Base-by-base conservation (phyloP, 257 asterid species). In the Lavandula angustifolia region DNA sequence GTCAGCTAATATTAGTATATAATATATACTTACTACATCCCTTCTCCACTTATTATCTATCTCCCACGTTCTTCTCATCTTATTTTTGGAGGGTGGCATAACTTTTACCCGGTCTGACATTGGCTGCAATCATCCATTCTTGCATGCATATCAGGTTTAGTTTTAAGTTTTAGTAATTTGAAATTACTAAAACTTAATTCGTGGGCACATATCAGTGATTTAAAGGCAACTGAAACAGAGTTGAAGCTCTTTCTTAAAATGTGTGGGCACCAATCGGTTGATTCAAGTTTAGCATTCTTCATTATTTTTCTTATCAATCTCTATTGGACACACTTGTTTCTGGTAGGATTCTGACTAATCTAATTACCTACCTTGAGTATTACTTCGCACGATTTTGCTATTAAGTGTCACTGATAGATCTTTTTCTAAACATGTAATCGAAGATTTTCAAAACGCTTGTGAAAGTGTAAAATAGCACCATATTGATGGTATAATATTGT, bases 181-280 rank as follows among this genome's bases (percentile, higher is more conserved):
- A 11, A 53, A 22, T 49, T 65, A 51, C 7, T 31, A 22, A 42
- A 44, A 57, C 62, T 51, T 62, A 56, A 49, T 75, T 70, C 71
- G 38, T 72, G 67, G 75, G 76, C 64, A 62, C 88, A 94, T 98
- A 84, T 88, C 60, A 78, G 75, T 69, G 91, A 87, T 73, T 80
- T 94, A 74, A 83, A 88, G 78, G 70, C 51, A 68, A 76, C 82
- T 62, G 88, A 83, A 60, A 49, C 40, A 55, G 95, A 88, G 62
- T 70, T 90, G 79, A 84, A 82, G 76, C 95, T 86, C 65, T 73
- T 90, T 75, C 70, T 82, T 78, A 92, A 81, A 55, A 86, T 84
- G 95, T 84, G 77, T 67, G 81, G 67, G 48, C 84, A 70, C 48
- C 95, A 90, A 76, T 82, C 87, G 31, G 58, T 75, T 59, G 80